Base-by-base conservation (phyloP, 306 rosid species). In the Coriaria nepalensis region DNA sequence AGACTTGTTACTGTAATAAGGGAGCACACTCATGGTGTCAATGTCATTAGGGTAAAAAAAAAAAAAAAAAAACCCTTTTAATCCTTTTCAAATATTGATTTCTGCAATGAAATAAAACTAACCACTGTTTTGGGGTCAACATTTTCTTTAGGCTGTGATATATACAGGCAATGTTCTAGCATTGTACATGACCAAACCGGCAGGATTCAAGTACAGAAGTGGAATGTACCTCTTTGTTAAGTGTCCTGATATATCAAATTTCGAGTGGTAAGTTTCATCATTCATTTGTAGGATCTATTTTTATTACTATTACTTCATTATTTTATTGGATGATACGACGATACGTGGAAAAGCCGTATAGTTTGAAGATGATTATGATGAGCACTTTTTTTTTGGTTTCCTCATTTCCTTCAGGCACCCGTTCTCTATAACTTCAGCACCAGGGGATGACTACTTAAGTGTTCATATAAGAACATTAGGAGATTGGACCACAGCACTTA, bases 341-440 rank as follows among this genome's bases (percentile, higher is more conserved):
- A n/a, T n/a, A n/a, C n/a, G n/a, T n/a, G n/a, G n/a, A n/a, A n/a
- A n/a, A n/a, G n/a, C n/a, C n/a, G n/a, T n/a, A n/a, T n/a, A n/a
- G n/a, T n/a, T n/a, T n/a, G n/a, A n/a, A n/a, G n/a, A n/a, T n/a
- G n/a, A n/a, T n/a, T n/a, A n/a, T n/a, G n/a, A n/a, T n/a, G n/a
- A n/a, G 33, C 10, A 12, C 35, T n/a, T 8, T 12, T 55, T 53
- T 47, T 50, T 20, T 3, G 2, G 2, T 3, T 1, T 20, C 1
- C 29, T 20, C 37, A 13, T 13, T 46, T 60, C 20, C 29, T 61
- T 8, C 55, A 80, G 88, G 88, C 88, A 80, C 53, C 88, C 88
- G 41, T 80, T 80, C 68, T 80, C 88, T 35, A 80, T 80, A 56
- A 80, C 88, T 51, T 80, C 88, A 45, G 88, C 88, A 42, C 83